Base-by-base conservation (phyloP, 768 basidiomycete genomes). In the Epithele typhae region DNA sequence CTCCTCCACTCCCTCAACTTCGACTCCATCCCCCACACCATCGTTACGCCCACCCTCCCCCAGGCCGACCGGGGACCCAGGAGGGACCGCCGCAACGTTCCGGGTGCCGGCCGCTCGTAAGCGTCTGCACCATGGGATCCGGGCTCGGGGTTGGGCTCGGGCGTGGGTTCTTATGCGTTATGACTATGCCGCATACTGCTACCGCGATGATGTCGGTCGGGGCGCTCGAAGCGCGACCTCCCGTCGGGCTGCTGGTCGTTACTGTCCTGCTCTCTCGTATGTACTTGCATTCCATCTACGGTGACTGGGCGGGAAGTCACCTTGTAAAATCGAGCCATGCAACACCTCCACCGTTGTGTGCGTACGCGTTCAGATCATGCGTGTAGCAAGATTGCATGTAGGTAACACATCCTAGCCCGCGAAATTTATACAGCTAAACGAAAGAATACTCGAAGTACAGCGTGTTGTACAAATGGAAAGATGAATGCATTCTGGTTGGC, bases 1-100 rank as follows among this genome's bases (percentile, higher is more conserved):
- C 86, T 99, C 63, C 87, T 98, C 61, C 78, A 81, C 52, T 72
- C 85, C 25, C 82, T 99, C 67, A 95, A 96, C 81, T 93, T 98
- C 70, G 96, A 96, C 68, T 77, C 77, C n/a, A 84, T 99, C 69
- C 65, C 76, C 43, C 87, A 91, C 67, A 84, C 58, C 51, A 79
- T 93, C 54, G 77, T 82, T 46, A 68, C 63, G 30, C 84, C 84
- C 50, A 75, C 85, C 35, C 68, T 82, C 44, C 79, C 78, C 19
- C 73, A 70, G 33, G 79, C 83, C 0, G 87, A 90, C 63, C 84
- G 89, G 53, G 74, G 75, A 9, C 80, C 77, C 22, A 77, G 87
- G 53, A 77, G 87, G 56, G 85, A 88, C 67, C 77, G 86, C 63
- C 77, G 87, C 63, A 81, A 68, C 58, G 90, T 92, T 11, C 90